A percentile compares a stretch with the other conserved stretches of the same genome.
Evolutionary conservation across 352 stramenopile genomes (phyloP).

Genomic region (Chrysophaeum taylorii): DNA sequence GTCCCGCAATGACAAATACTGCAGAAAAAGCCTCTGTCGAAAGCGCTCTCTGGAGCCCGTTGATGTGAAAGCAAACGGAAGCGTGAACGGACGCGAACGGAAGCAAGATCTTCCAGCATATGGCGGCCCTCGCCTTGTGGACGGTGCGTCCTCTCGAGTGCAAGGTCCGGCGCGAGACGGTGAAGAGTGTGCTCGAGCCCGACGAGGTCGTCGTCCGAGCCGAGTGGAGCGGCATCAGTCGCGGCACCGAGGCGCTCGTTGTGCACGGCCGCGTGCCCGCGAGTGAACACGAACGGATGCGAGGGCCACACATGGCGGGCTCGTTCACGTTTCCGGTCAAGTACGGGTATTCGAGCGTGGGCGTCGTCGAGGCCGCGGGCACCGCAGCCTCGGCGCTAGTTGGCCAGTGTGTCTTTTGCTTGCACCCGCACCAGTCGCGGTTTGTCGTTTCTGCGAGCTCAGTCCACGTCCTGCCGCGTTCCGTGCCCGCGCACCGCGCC

Average conservation of each 20-base stretch:
- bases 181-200: too few relatives aligned
- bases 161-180: too few relatives aligned
- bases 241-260: not conserved
- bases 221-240: not conserved
- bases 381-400: not conserved
- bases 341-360: constrained; percentile 8
- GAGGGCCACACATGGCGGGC: not conserved
- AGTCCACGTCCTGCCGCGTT: not conserved
- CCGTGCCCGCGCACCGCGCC: not conserved
- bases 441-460: not conserved
- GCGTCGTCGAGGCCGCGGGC: not conserved
- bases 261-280: not conserved
- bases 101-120: too few relatives aligned
- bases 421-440: not conserved
- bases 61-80: too few relatives aligned
- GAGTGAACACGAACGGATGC: not conserved
- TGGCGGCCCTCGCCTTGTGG: too few relatives aligned
- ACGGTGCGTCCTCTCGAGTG: too few relatives aligned
- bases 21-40: too few relatives aligned
- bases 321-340: constrained; percentile 3
- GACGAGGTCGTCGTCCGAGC: not conserved
- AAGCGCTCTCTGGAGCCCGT: too few relatives aligned
- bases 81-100: too few relatives aligned
- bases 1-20: too few relatives aligned
- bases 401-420: not conserved